Evolutionary conservation across 208 protist genomes (phyloP).

Genomic region (Leptomonas pyrrhocoris): DNA sequence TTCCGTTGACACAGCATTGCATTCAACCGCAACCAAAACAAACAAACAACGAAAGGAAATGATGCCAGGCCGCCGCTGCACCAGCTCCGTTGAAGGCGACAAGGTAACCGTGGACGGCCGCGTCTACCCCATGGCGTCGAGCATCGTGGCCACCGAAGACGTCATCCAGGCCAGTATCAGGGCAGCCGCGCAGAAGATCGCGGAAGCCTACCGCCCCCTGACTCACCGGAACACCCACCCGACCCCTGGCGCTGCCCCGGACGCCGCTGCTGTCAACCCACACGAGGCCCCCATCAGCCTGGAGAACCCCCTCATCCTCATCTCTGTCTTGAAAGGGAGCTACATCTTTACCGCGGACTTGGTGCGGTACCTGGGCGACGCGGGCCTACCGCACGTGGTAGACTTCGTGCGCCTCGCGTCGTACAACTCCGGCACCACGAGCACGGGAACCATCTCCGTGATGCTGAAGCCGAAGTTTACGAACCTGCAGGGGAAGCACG

Average conservation of each 20-base stretch:
- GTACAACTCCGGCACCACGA: slow-evolving; percentile 73
- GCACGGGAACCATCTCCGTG: slow-evolving; percentile 66
- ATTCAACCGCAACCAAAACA: background rate
- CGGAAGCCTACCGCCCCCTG: slow-evolving; percentile 64
- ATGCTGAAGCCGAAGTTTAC: slow-evolving; percentile 59
- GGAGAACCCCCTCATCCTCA: slow-evolving; percentile 84
- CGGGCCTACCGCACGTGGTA: slow-evolving; percentile 70
- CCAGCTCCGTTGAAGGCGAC: slow-evolving; percentile 43
- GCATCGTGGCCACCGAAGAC: slow-evolving; percentile 73
- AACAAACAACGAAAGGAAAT: slow-evolving; percentile 12
- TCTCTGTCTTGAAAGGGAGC: slow-evolving; percentile 90
- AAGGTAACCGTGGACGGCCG: slow-evolving; percentile 71
- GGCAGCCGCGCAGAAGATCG: slow-evolving; percentile 57
- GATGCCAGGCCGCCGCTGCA: slow-evolving; percentile 30
- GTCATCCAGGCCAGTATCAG: slow-evolving; percentile 66
- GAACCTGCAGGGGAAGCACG: slow-evolving; percentile 76
- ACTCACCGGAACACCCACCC: slow-evolving; percentile 50
- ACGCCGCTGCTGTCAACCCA: background rate
- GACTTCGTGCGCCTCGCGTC: slow-evolving; percentile 86
- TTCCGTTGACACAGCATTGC: background rate
- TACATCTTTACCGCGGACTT: slow-evolving; percentile 93
- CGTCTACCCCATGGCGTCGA: slow-evolving; percentile 81
- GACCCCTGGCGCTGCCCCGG: slow-evolving; percentile 1
- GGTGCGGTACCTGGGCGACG: slow-evolving; percentile 78
- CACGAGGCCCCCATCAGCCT: slow-evolving; percentile 58